Percentiles rank a stretch among this genome's conserved stretches.
Evolutionary conservation across 306 rosid genomes (phyloP).

Genomic region (Benincasa hispida): DNA sequence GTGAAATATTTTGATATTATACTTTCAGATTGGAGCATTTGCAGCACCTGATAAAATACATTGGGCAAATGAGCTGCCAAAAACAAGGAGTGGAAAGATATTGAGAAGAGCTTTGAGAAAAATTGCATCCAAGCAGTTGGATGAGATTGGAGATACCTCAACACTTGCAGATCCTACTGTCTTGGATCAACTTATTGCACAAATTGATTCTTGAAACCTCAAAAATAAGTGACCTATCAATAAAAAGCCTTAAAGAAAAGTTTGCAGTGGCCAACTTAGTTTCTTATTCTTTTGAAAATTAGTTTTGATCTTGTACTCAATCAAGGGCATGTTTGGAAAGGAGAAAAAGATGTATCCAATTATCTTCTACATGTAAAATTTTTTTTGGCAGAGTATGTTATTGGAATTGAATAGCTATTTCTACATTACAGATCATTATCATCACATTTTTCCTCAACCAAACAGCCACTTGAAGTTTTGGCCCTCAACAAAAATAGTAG

Average conservation of each 20-base stretch:
- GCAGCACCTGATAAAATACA: constrained; percentile 95
- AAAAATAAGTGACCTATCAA: not conserved
- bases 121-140: constrained; percentile 80
- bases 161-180: constrained; percentile 88
- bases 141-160: constrained; percentile 88
- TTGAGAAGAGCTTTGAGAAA: constrained; percentile 88
- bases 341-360: not conserved
- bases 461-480: not conserved
- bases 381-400: not conserved
- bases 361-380: not conserved
- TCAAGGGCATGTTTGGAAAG: not conserved
- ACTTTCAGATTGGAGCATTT: constrained; percentile 91
- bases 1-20: not conserved
- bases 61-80: constrained; percentile 95
- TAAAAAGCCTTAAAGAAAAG: not conserved
- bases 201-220: constrained; percentile 35
- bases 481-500: not conserved
- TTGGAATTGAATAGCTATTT: not conserved
- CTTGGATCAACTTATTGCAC: constrained; percentile 67
- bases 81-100: constrained; percentile 98
- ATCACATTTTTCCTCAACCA: not conserved
- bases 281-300: not conserved
- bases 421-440: not conserved
- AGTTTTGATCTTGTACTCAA: not conserved
- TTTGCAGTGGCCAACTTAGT: not conserved